Conservation (phyloP, 768 basidiomycete genomes). For the Artomyces pyxidatus region DNA sequence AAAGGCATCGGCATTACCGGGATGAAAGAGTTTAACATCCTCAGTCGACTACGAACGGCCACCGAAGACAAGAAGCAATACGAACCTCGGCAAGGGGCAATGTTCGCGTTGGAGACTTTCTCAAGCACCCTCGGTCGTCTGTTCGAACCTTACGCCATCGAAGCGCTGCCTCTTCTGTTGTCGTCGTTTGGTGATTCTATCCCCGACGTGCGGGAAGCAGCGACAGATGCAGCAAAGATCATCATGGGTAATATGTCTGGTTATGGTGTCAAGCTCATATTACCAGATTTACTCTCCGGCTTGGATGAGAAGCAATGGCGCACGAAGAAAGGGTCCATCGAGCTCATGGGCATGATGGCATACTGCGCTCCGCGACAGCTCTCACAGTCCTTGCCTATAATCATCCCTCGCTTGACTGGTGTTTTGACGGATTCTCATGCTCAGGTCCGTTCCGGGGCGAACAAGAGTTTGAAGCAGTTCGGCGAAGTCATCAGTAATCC, state of each 20-base stretch:
- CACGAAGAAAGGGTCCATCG: constrained; percentile 95
- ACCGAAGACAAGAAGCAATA: constrained; percentile 85
- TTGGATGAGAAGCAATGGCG: constrained; percentile 98
- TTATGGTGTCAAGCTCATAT: constrained; percentile 91
- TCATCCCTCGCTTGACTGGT: constrained; percentile 91
- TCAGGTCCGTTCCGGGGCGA: constrained; percentile 88
- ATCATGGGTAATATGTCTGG: constrained; percentile 96
- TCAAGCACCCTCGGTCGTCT: constrained; percentile 78
- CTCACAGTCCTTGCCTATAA: constrained; percentile 89
- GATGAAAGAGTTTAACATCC: constrained; percentile 78
- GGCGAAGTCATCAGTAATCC: constrained; percentile 98
- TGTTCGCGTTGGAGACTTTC: constrained; percentile 93
- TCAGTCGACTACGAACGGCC: constrained; percentile 63
- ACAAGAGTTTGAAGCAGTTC: constrained; percentile 93
- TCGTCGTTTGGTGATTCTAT: constrained; percentile 80
- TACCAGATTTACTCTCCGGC: constrained; percentile 83
- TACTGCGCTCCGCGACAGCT: constrained; percentile 95
- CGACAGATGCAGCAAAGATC: constrained; percentile 82
- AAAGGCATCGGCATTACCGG: constrained; percentile 84
- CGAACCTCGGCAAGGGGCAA: constrained; percentile 84
- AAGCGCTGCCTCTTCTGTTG: constrained; percentile 77
- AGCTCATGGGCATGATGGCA: constrained; percentile 96
- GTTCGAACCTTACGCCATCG: constrained; percentile 90
- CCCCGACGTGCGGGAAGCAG: constrained; percentile 87
- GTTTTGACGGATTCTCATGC: constrained; percentile 97